Conservation (phyloP, 75 land plant species). For the Sequoia sempervirens region DNA sequence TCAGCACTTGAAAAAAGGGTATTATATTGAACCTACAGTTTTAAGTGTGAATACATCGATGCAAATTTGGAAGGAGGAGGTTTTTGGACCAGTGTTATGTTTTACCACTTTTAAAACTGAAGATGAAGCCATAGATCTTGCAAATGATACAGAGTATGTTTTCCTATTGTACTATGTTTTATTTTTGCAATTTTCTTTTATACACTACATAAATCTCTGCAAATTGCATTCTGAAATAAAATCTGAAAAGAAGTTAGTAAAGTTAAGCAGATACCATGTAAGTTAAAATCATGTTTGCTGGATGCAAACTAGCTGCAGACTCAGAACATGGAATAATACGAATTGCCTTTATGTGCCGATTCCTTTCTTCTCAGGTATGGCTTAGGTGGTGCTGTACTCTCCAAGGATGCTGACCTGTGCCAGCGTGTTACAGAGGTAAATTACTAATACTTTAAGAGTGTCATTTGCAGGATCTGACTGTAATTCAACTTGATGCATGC, state of each 20-base stretch:
- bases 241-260: background rate
- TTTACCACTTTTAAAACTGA: conserved; percentile 84
- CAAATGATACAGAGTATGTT: conserved; percentile 89
- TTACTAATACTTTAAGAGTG: background rate
- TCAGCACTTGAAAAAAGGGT: conserved; percentile 92
- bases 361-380: conserved; percentile 70
- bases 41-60: conserved; percentile 74
- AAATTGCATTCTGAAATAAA: background rate
- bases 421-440: conserved; percentile 84
- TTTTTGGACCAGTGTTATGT: conserved; percentile 95
- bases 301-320: background rate
- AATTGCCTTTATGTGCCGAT: background rate
- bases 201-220: background rate
- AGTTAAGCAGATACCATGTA: background rate
- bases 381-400: conserved; percentile 90
- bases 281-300: background rate
- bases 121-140: conserved; percentile 90
- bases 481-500: background rate
- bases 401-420: conserved; percentile 85
- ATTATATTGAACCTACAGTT: conserved; percentile 75
- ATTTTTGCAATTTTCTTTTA: background rate
- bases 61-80: conserved; percentile 99
- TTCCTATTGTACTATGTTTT: background rate
- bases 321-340: background rate
- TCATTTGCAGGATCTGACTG: background rate